Base-by-base conservation (phyloP, 148 eudicot species). In the Drosera capensis region DNA sequence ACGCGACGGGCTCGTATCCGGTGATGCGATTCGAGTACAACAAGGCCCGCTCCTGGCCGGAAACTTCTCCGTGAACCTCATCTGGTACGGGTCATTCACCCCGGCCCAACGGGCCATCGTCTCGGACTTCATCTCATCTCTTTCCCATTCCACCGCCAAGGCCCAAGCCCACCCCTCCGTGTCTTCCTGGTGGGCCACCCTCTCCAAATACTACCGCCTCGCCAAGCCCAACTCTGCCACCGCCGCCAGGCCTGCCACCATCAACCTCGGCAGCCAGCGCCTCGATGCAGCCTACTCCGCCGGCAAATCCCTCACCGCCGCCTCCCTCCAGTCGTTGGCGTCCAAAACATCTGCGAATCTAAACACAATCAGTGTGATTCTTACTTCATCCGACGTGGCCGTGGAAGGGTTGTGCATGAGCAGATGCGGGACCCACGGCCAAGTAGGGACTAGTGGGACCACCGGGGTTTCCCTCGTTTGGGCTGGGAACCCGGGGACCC, bases 81-180 rank as follows among this genome's bases (percentile, higher is more conserved):
- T 43, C 7, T 43, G 46, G 46, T 43, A 43, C 22, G 46, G 46
- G 13, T 7, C 7, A 9, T 43, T 43, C 46, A 43, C 18, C 13
- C 14, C 46, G 13, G 1, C 46, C 46, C 46, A 43, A n/a, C 46
- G 46, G 7, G 46, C 46, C 46, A 43, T 72, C 4, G 34, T 72
- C 29, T 53, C 72, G 3, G 78, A 72, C 28, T 73, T 73, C 46
- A 35, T 73, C 29, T 26, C 71, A 20, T 72, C 78, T 1, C 29
- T 72, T 2, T 60, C 66, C 11, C n/a, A 13, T 7, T 44, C 56
- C 17, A 1, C 62, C 15, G 14, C 16, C 34, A 15, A 23, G 14
- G 16, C 16, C 23, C 22, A 7, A 41, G n/a, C 57, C 51, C 31
- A 28, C 31, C 31, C 11, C 31, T 11, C 31, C 11, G 5, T 28